These are phyloP conservation scores for Fraxinus ornus DNA, from an alignment of 305 asterid genomes.

Conservation along the genomic window DNA sequence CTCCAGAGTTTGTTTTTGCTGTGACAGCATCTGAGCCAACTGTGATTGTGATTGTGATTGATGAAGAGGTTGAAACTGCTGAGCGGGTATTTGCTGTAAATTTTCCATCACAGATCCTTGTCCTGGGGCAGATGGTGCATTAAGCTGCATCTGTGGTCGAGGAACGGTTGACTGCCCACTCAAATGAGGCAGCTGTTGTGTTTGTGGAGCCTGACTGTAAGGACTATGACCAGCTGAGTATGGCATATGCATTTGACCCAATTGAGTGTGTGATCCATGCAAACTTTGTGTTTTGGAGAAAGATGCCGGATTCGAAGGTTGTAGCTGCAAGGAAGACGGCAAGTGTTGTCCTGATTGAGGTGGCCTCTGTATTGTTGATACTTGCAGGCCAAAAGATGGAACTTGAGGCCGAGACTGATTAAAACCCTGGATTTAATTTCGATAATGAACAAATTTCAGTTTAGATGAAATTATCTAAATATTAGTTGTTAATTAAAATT, in stretches of 20 bases:
- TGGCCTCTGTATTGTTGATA: constrained; percentile 59
- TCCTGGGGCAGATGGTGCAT: constrained; percentile 42
- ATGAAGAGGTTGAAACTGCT: constrained; percentile 45
- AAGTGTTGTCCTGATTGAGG: constrained; percentile 53
- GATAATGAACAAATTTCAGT: constrained; percentile 9
- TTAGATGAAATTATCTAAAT: background rate
- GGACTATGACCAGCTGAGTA: constrained; percentile 47
- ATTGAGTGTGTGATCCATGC: constrained; percentile 52
- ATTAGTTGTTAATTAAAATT: background rate
- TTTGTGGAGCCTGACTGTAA: constrained; percentile 45
- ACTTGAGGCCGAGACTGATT: constrained; percentile 45
- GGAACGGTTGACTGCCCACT: constrained; percentile 50
- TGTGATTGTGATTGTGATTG: constrained; percentile 58
- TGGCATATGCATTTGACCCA: constrained; percentile 52
- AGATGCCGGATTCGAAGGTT: constrained; percentile 41
- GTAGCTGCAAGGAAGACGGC: constrained; percentile 50
- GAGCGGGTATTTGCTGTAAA: constrained; percentile 49
- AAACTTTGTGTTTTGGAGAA: constrained; percentile 44
- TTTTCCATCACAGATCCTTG: constrained; percentile 47
- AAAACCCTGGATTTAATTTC: constrained; percentile 29
- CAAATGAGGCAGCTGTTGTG: constrained; percentile 48
- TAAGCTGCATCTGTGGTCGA: constrained; percentile 57
- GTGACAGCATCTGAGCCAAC: constrained; percentile 92
- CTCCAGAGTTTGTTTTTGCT: constrained; percentile 89
- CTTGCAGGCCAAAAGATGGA: constrained; percentile 41